Evolutionary conservation across 192 early-diverging fungal species (phyloP).

Genomic region (Haplosporangium gracile): DNA sequence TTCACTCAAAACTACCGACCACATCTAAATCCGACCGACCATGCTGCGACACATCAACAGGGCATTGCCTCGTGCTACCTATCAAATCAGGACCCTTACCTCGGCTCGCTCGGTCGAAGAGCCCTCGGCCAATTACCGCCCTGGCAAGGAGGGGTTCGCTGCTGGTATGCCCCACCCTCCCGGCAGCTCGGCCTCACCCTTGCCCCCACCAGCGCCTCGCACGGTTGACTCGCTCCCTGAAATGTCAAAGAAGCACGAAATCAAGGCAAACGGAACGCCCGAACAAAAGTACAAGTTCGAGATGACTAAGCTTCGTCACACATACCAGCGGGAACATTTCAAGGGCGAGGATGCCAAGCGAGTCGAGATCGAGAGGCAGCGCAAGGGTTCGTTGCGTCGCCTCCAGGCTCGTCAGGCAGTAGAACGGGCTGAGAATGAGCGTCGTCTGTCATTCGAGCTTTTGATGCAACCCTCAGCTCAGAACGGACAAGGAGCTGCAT

Average conservation of each 20-base stretch:
- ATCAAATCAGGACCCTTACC: constrained; percentile 32
- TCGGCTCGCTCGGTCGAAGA: constrained; percentile 47
- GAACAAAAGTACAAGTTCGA: constrained; percentile 45
- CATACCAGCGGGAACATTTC: constrained; percentile 48
- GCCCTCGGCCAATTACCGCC: constrained; percentile 47
- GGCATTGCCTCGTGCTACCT: constrained; percentile 20
- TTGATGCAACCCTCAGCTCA: constrained; percentile 38
- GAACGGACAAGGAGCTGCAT: background rate
- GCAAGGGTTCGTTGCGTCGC: constrained; percentile 39
- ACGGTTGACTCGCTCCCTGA: constrained; percentile 41
- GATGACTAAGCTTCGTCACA: constrained; percentile 53
- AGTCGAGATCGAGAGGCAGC: constrained; percentile 25
- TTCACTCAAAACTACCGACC: constrained; percentile 4
- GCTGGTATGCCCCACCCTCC: constrained; percentile 54
- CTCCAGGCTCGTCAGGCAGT: constrained; percentile 29
- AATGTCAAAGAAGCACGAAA: constrained; percentile 50
- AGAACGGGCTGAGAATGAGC: constrained; percentile 44
- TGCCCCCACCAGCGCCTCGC: constrained; percentile 43
- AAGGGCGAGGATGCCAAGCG: constrained; percentile 19
- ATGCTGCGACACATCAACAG: constrained; percentile 54
- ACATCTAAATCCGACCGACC: constrained; percentile 1
- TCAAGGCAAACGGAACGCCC: constrained; percentile 38
- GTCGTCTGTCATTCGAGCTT: constrained; percentile 32
- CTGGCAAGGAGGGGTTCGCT: constrained; percentile 52
- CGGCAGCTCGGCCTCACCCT: constrained; percentile 37